These are phyloP conservation scores for Talaromyces atroroseus DNA, from an alignment of 2,329 filamentous ascomycete species.

Conservation along the genomic window DNA sequence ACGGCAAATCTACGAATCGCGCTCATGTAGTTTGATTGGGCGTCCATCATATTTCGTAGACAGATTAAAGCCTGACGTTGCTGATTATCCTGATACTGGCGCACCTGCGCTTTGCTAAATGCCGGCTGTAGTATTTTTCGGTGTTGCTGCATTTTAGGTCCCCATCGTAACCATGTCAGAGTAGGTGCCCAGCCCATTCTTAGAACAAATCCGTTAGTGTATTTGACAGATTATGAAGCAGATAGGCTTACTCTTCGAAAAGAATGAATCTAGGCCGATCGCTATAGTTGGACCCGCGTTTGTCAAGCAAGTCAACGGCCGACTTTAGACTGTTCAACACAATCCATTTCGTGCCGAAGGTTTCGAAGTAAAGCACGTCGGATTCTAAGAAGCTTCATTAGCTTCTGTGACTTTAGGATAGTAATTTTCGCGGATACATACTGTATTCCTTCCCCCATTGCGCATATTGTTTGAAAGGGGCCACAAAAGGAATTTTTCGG, in stretches of 20 bases:
- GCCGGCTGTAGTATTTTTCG: constrained; percentile 5
- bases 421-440: not conserved
- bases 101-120: constrained; percentile 1
- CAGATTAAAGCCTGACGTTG: not conserved
- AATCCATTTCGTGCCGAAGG: not conserved
- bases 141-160: constrained; percentile 1
- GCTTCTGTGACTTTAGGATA: not conserved
- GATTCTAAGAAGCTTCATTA: not conserved
- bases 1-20: not conserved
- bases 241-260: not conserved
- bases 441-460: constrained; percentile 8
- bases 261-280: constrained; percentile 3
- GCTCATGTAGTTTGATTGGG: not conserved
- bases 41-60: not conserved
- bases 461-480: not conserved
- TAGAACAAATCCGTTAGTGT: not conserved
- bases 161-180: constrained; percentile 5
- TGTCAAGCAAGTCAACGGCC: constrained; percentile 2
- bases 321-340: constrained; percentile 4
- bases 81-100: constrained; percentile 1
- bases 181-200: constrained; percentile 6
- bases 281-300: constrained; percentile 3
- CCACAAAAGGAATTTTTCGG: not conserved
- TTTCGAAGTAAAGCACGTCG: constrained; percentile 6
- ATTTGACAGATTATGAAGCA: not conserved